These are phyloP conservation scores for Tolypocladium album DNA, from an alignment of 2,329 filamentous ascomycete species.

Conservation along the genomic window DNA sequence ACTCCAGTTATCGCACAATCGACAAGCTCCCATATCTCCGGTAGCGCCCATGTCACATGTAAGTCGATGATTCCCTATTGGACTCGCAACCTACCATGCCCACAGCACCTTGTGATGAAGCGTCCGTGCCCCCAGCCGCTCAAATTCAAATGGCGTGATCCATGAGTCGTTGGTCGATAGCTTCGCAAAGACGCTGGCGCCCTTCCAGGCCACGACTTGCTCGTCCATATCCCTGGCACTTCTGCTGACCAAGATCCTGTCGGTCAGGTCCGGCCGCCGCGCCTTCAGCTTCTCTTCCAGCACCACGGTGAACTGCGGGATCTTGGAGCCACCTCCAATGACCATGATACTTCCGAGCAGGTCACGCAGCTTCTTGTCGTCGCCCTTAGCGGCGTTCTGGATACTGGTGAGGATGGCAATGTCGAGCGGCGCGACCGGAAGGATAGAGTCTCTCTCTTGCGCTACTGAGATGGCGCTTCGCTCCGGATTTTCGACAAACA, in stretches of 20 bases:
- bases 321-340: slow-evolving; percentile 74
- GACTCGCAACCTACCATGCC: slow-evolving; percentile 35
- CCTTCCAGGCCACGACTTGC: slow-evolving; percentile 97
- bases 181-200: slow-evolving; percentile 91
- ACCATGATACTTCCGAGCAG: slow-evolving; percentile 86
- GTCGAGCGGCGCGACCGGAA: slow-evolving; percentile 78
- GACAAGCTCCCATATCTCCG: neutral
- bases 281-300: slow-evolving; percentile 74
- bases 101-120: slow-evolving; percentile 72
- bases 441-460: slow-evolving; percentile 64
- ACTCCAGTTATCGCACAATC: neutral
- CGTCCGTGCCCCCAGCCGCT: slow-evolving; percentile 69
- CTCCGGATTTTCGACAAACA: slow-evolving; percentile 40
- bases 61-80: neutral
- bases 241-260: slow-evolving; percentile 51
- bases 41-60: neutral
- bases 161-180: slow-evolving; percentile 89
- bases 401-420: slow-evolving; percentile 85
- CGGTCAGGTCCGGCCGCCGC: slow-evolving; percentile 48
- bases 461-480: slow-evolving; percentile 44
- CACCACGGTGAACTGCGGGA: slow-evolving; percentile 67
- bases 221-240: slow-evolving; percentile 91
- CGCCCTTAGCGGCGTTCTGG: slow-evolving; percentile 72
- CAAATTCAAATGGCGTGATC: slow-evolving; percentile 82
- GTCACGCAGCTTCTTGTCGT: slow-evolving; percentile 88